Evolutionary conservation across 495 filamentous ascomycete genomes (phyloP), one percentile per base, ranked within the genome.

Genomic region (Cenococcum geophilum): DNA sequence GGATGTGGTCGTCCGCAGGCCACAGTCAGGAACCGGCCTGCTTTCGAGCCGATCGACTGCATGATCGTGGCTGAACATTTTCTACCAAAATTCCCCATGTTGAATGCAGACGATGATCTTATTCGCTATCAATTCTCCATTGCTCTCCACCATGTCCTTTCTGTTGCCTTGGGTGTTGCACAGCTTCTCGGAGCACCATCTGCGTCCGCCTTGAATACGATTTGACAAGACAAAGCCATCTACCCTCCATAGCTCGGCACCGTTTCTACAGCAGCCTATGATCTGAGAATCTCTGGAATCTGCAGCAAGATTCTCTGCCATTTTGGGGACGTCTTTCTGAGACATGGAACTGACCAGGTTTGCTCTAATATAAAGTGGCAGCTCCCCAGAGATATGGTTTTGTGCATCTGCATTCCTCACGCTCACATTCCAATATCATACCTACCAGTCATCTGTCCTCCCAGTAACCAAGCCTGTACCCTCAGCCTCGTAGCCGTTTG

Each of bases 351-450:
- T 14, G 40, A 14, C 40, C 40, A 10, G 40, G 18, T 16, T 14
- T 14, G 12, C 40, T 45, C 40, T 45, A 45, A 45, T 14, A 45
- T 45, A 45, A 32, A 45, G 3, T 16, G 11, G 18, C 11, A 45
- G 40, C 18, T 45, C 40, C 25, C 49, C 49, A 22, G 49, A 52
- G 5, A 18, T 20, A 52, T 16, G 10, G 5, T 23, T 52, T 10
- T 27, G 20, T 16, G 21, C 49, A 52, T 32, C 49, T 27, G 49
- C 49, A 27, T 52, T 27, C 40, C 40, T 45, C 49, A 52, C 18
- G 20, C 49, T 52, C 27, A 23, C 49, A 52, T 52, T 25, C 25
- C 40, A 18, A 45, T 45, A 45, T 45, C 40, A 45, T 18, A 4
- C 40, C 4, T 18, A 14, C 40, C 40, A 4, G 18, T 45, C 40